Percentiles rank a stretch among this genome's conserved stretches.
Conservation (phyloP, 352 stramenopile species). For the Globisporangium uncinulatum region DNA sequence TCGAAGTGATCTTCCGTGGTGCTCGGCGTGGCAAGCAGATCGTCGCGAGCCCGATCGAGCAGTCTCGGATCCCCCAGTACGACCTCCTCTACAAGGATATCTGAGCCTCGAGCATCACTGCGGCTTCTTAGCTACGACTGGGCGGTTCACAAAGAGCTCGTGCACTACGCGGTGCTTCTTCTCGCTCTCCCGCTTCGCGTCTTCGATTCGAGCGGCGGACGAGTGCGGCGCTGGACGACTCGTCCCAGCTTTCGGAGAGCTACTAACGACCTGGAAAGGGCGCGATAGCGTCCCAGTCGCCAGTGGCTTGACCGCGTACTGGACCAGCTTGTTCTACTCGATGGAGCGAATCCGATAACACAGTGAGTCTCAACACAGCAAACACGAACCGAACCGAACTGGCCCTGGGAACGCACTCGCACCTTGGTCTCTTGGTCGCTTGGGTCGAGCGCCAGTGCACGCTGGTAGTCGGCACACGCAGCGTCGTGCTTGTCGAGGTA, state of each 20-base stretch:
- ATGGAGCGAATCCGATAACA: neutral
- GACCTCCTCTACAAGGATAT: conserved; percentile 83
- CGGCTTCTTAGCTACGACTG: conserved; percentile 17
- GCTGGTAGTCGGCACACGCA: conserved; percentile 43
- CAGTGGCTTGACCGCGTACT: conserved; percentile 33
- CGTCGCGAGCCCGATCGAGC: conserved; percentile 74
- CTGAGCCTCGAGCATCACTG: conserved; percentile 14
- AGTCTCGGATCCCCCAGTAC: conserved; percentile 73
- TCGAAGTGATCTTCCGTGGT: conserved; percentile 83
- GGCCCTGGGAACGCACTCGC: neutral
- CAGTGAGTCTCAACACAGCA: neutral
- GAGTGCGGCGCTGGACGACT: no score
- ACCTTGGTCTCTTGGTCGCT: conserved; percentile 55
- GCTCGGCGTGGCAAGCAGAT: conserved; percentile 77
- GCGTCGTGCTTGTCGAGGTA: conserved; percentile 67
- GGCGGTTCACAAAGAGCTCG: conserved; percentile 46
- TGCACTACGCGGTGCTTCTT: conserved; percentile 54
- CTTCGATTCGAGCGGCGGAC: conserved; percentile 15
- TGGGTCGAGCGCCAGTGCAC: conserved; percentile 45
- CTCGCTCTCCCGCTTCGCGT: conserved; percentile 38
- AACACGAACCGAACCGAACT: neutral
- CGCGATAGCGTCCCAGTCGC: neutral
- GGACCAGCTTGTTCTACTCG: conserved; percentile 47
- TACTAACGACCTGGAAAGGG: conserved; percentile 12
- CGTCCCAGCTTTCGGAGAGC: no score